Evolutionary conservation across 2,329 filamentous ascomycete genomes (phyloP).

Genomic region (Magnaporthiopsis poae): DNA sequence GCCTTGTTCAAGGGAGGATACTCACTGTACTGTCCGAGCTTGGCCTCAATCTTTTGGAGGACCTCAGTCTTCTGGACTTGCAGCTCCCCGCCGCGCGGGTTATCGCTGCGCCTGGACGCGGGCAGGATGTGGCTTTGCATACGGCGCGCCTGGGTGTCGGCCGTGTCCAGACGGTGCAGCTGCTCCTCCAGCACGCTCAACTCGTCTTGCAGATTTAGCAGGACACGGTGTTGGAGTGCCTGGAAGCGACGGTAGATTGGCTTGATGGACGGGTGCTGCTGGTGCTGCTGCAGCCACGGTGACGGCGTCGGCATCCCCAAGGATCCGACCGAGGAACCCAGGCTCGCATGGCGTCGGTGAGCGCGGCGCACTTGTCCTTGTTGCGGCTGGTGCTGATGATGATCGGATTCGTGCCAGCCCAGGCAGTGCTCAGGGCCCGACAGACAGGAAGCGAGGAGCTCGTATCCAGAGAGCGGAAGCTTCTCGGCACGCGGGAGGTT

Average conservation of each 20-base stretch:
- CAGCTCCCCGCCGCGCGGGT: constrained; percentile 43
- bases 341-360: neutral
- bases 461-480: constrained; percentile 47
- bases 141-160: constrained; percentile 39
- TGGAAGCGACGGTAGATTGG: constrained; percentile 80
- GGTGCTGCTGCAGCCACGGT: neutral
- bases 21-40: constrained; percentile 59
- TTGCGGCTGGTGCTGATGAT: neutral
- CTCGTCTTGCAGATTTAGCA: constrained; percentile 79
- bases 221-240: constrained; percentile 67
- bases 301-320: neutral
- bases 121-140: constrained; percentile 37
- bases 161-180: constrained; percentile 56
- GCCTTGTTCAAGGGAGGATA: neutral
- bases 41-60: constrained; percentile 53
- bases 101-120: constrained; percentile 51
- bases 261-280: constrained; percentile 21
- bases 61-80: constrained; percentile 52
- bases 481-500: constrained; percentile 31
- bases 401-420: neutral
- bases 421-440: constrained; percentile 17
- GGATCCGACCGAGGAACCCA: constrained; percentile 15
- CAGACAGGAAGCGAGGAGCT: constrained; percentile 49
- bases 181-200: constrained; percentile 72
- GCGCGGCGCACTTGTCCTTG: neutral